A percentile compares a stretch with the other conserved stretches of the same genome.
These are phyloP conservation scores for Rhizophagus sp. DNA, from an alignment of 192 early-diverging fungal genomes.

Conservation along the genomic window DNA sequence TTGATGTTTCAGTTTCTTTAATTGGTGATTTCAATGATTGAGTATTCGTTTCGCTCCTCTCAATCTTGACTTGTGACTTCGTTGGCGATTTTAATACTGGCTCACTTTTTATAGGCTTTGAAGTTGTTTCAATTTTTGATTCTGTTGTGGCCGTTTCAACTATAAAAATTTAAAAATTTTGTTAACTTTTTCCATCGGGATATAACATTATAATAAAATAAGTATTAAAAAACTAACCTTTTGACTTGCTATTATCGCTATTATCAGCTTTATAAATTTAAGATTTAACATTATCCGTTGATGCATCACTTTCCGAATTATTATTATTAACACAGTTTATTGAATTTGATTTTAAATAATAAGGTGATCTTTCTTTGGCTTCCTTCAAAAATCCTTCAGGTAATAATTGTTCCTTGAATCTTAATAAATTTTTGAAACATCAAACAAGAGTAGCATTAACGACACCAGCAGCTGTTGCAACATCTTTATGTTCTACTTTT, in stretches of 20 bases:
- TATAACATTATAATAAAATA: not conserved
- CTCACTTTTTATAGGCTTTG: not conserved
- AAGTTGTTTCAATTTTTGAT: not conserved
- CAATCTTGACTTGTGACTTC: not conserved
- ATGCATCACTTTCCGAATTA: not conserved
- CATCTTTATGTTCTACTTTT: slow-evolving; percentile 53
- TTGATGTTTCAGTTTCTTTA: not conserved
- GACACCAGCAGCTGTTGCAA: slow-evolving; percentile 55
- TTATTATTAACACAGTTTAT: not conserved
- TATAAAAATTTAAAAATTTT: not conserved
- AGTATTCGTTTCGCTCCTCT: not conserved
- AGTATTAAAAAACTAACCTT: not conserved
- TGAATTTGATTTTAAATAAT: not conserved
- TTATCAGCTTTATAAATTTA: not conserved
- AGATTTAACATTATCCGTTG: not conserved
- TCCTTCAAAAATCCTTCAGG: slow-evolving; percentile 41
- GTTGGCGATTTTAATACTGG: not conserved
- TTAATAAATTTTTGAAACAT: slow-evolving; percentile 52
- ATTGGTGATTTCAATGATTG: not conserved
- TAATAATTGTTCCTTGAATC: slow-evolving; percentile 38
- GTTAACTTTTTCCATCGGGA: not conserved
- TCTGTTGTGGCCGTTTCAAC: not conserved
- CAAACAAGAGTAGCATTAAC: slow-evolving; percentile 63
- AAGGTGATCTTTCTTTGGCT: slow-evolving; percentile 23
- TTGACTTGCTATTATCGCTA: not conserved